These are phyloP conservation scores for Aspergillus brasiliensis DNA, from an alignment of 2,329 filamentous ascomycete genomes.

Conservation along the genomic window DNA sequence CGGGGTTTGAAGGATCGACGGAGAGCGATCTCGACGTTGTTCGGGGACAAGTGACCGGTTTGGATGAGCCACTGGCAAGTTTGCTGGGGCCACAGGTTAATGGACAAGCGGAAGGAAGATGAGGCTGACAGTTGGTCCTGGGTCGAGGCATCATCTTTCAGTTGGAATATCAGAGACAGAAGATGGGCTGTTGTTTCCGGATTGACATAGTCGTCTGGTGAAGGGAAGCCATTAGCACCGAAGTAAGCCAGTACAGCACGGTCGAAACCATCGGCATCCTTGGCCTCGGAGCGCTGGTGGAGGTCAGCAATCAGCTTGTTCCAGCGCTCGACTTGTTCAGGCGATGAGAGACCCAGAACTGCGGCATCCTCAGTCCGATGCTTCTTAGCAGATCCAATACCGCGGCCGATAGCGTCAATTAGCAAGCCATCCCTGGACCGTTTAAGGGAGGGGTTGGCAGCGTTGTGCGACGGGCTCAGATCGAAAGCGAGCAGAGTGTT, in stretches of 20 bases:
- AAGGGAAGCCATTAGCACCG: conserved; percentile 26
- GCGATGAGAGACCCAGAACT: conserved; percentile 34
- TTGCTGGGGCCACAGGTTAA: conserved; percentile 39
- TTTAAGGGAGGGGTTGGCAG: conserved; percentile 37
- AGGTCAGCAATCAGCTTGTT: conserved; percentile 34
- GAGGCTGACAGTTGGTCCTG: conserved; percentile 29
- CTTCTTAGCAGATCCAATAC: conserved; percentile 39
- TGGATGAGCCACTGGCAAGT: conserved; percentile 47
- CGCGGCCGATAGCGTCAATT: conserved; percentile 47
- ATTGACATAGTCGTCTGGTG: conserved; percentile 34
- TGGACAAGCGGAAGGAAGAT: conserved; percentile 30
- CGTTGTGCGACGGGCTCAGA: conserved; percentile 36
- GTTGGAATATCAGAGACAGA: conserved; percentile 42
- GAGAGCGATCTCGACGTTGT: conserved; percentile 45
- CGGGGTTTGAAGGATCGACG: conserved; percentile 36
- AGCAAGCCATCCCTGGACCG: conserved; percentile 43
- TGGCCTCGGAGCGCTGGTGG: conserved; percentile 29
- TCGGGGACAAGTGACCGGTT: conserved; percentile 39
- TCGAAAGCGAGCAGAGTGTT: conserved; percentile 49
- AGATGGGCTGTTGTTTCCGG: conserved; percentile 41
- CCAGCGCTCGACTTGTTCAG: conserved; percentile 39
- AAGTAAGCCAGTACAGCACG: conserved; percentile 35
- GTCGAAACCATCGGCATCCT: conserved; percentile 38
- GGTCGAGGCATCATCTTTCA: conserved; percentile 22
- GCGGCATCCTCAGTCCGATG: conserved; percentile 32